Evolutionary conservation across 495 filamentous ascomycete species (phyloP), one percentile per base, ranked within the genome.

Genomic region (Talaromyces ruber): DNA sequence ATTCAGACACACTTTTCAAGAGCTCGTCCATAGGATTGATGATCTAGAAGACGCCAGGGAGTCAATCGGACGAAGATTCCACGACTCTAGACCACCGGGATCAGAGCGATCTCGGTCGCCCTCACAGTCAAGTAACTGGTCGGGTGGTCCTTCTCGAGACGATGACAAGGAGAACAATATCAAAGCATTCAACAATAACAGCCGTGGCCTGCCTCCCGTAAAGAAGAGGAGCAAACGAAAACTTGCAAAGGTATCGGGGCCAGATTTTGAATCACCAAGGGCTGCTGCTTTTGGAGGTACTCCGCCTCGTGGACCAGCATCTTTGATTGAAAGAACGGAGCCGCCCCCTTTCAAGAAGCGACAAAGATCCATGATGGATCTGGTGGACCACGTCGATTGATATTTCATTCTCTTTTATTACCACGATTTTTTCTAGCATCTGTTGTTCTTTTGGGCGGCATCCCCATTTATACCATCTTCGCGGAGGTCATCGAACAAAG

Each of bases 201-300:
- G 28, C 28, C 16, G 54, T 21, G 34, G 34, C 14, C 34, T 14
- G 34, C 66, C 47, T 32, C 28, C 30, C 11, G 8, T 8, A n/a
- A 70, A 62, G 30, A 65, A 66, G 58, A 64, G 53, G 22, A 62
- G 62, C 43, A 67, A 65, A 45, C 53, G 62, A 24, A 62, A 58
- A 29, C 16, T 56, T n/a, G 45, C 34, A 7, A 43, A 50, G 9
- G 25, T 37, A 2, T 24, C 39, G 14, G 52, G 16, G 4, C 24
- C 54, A 18, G 12, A 4, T 0, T 34, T 21, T n/a, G 4, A 11
- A 2, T 57, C 54, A 57, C 54, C 29, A 34, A 54, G 51, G 22
- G 22, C 26, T 25, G 22, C 6, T 25, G n/a, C 18, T 26, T 54
- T 28, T 28, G 22, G 51, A 54, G 21, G 51, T n/a, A 26, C 51